phyloP scores from a whole-genome alignment of 2,329 filamentous ascomycete genomes.

The Aspergillus quadrilineatus region DNA sequence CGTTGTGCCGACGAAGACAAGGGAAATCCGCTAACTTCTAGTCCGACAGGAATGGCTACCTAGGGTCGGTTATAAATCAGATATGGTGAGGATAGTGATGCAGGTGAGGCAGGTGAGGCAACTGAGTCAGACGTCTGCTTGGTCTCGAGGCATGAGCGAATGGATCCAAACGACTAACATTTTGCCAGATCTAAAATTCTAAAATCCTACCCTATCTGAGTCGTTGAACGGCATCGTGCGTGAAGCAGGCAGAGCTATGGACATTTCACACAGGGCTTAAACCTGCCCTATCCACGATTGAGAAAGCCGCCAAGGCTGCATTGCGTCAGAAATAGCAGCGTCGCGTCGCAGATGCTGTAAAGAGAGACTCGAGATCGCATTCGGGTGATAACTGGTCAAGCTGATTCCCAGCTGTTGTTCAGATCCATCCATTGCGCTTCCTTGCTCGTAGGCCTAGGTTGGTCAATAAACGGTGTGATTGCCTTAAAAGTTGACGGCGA shows the following conservation, averaged over 20 bases:
- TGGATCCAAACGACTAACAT: background rate
- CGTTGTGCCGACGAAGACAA: background rate
- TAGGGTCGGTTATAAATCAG: background rate
- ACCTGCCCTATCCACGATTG: background rate
- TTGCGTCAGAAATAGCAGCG: background rate
- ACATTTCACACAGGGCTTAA: background rate
- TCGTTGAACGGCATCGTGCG: background rate
- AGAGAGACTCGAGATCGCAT: conserved; percentile 1
- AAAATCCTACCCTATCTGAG: background rate
- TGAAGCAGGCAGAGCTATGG: background rate
- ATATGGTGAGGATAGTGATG: background rate
- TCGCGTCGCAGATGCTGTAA: conserved; percentile 10
- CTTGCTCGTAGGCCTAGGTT: background rate
- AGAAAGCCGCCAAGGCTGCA: conserved; percentile 2
- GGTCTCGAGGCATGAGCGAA: background rate
- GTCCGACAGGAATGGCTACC: background rate
- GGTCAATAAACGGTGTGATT: background rate
- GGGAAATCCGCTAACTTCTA: background rate
- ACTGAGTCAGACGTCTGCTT: background rate
- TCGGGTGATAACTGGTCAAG: background rate
- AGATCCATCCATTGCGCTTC: background rate
- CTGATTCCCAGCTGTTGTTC: background rate
- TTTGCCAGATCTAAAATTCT: background rate
- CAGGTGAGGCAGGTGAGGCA: background rate
- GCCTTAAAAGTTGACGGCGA: background rate